Evolutionary conservation across 2,329 filamentous ascomycete species (phyloP).

Genomic region (Helicocarpus griseus): DNA sequence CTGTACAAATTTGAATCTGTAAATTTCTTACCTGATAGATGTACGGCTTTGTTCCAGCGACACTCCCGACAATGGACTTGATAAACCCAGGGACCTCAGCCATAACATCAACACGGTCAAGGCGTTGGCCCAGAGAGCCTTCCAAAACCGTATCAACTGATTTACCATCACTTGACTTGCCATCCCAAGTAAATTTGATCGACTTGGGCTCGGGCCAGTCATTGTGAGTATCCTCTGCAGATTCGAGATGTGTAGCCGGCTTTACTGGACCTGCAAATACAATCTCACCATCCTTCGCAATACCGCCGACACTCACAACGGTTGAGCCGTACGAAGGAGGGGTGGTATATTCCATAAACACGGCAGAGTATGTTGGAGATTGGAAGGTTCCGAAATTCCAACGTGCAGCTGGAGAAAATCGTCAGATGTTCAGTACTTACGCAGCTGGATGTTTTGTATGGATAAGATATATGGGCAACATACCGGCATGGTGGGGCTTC

Average conservation of each 20-base stretch:
- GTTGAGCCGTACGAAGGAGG: constrained; percentile 87
- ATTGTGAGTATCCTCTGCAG: constrained; percentile 63
- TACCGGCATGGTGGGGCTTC: constrained; percentile 94
- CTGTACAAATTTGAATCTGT: too few relatives aligned
- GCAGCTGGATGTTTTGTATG: constrained; percentile 1
- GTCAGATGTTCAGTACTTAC: constrained; percentile 3
- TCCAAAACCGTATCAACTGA: constrained; percentile 59
- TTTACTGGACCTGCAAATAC: constrained; percentile 60
- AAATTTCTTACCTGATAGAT: constrained; percentile 80
- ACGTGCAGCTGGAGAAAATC: constrained; percentile 47
- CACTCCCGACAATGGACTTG: constrained; percentile 82
- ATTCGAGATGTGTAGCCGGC: constrained; percentile 58
- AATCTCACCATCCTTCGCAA: constrained; percentile 73
- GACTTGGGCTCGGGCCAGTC: constrained; percentile 81
- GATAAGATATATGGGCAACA: constrained; percentile 13
- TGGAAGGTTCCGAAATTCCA: constrained; percentile 97
- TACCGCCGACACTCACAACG: constrained; percentile 68
- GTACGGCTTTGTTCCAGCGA: constrained; percentile 88
- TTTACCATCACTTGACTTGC: constrained; percentile 67
- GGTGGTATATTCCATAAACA: constrained; percentile 94
- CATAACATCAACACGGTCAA: constrained; percentile 91
- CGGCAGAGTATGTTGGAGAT: constrained; percentile 70
- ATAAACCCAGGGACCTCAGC: constrained; percentile 91
- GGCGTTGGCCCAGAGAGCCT: constrained; percentile 55
- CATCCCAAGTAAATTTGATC: constrained; percentile 67